A percentile compares a stretch with the other conserved stretches of the same genome.
Evolutionary conservation across 2,329 filamentous ascomycete genomes (phyloP).

Genomic region (Hyphodiscus sp.): DNA sequence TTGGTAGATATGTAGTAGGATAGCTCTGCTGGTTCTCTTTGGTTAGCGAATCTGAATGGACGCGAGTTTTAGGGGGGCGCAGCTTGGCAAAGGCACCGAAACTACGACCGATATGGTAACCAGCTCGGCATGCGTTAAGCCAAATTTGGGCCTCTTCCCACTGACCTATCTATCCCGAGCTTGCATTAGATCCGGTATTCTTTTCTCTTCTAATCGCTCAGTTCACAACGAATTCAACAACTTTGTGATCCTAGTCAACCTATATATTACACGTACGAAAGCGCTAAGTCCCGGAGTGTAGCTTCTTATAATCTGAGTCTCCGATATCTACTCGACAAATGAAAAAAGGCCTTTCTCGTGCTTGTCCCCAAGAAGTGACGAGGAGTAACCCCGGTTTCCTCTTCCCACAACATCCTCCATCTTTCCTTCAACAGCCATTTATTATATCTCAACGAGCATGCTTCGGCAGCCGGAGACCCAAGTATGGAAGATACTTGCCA

Average conservation of each 20-base stretch:
- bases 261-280: neutral
- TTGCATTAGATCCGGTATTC: neutral
- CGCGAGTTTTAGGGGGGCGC: too few species aligned
- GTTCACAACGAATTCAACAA: neutral
- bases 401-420: neutral
- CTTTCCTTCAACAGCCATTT: neutral
- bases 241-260: neutral
- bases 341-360: neutral
- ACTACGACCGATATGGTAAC: neutral
- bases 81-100: neutral
- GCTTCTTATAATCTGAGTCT: too few species aligned
- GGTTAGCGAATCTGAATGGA: too few species aligned
- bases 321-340: neutral
- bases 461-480: conserved; percentile 30
- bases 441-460: conserved; percentile 7
- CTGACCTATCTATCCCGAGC: neutral
- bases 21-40: too few species aligned
- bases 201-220: neutral
- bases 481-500: conserved; percentile 29
- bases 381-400: too few species aligned
- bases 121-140: neutral
- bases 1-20: too few species aligned
- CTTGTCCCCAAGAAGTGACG: neutral
- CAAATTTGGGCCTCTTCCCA: neutral
- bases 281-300: neutral